Evolutionary conservation across 768 basidiomycete genomes (phyloP).

Genomic region (Mycena kentingensis): DNA sequence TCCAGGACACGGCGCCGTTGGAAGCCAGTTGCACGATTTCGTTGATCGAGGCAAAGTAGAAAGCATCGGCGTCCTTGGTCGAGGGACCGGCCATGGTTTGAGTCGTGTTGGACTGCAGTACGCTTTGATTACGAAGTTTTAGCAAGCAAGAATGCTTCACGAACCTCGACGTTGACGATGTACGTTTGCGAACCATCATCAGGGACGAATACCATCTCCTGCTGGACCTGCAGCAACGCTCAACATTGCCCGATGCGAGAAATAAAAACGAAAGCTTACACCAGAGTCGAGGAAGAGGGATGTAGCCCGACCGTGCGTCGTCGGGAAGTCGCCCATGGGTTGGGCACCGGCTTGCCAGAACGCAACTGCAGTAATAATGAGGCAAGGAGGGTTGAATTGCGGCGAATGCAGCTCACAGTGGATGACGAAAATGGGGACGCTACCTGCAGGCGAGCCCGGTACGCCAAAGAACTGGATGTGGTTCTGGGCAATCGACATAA

Average conservation of each 20-base stretch:
- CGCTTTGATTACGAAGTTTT: too few species aligned
- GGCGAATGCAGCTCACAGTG: slow-evolving; percentile 59
- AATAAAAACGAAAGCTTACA: slow-evolving; percentile 34
- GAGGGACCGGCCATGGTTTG: slow-evolving; percentile 59
- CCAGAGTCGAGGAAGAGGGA: slow-evolving; percentile 59
- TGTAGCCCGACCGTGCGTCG: slow-evolving; percentile 59
- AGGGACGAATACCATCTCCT: slow-evolving; percentile 77
- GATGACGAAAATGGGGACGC: slow-evolving; percentile 80
- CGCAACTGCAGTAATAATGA: slow-evolving; percentile 48
- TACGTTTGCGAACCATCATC: slow-evolving; percentile 73
- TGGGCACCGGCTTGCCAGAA: slow-evolving; percentile 77
- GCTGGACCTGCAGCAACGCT: slow-evolving; percentile 50
- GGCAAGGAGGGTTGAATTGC: neutral
- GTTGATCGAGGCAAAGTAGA: slow-evolving; percentile 62
- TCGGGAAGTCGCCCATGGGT: slow-evolving; percentile 62
- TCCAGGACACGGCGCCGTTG: slow-evolving; percentile 58
- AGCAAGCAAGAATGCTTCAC: slow-evolving; percentile 1
- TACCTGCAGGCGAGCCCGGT: slow-evolving; percentile 65
- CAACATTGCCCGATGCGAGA: neutral
- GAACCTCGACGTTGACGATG: slow-evolving; percentile 68
- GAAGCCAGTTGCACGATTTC: slow-evolving; percentile 71
- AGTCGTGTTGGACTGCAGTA: slow-evolving; percentile 64
- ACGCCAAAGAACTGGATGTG: slow-evolving; percentile 84
- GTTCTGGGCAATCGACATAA: slow-evolving; percentile 83
- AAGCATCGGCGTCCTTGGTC: slow-evolving; percentile 57